These are phyloP conservation scores for Chlamydomonas urium DNA, from an alignment of 139 green algal genomes.

Conservation along the genomic window DNA sequence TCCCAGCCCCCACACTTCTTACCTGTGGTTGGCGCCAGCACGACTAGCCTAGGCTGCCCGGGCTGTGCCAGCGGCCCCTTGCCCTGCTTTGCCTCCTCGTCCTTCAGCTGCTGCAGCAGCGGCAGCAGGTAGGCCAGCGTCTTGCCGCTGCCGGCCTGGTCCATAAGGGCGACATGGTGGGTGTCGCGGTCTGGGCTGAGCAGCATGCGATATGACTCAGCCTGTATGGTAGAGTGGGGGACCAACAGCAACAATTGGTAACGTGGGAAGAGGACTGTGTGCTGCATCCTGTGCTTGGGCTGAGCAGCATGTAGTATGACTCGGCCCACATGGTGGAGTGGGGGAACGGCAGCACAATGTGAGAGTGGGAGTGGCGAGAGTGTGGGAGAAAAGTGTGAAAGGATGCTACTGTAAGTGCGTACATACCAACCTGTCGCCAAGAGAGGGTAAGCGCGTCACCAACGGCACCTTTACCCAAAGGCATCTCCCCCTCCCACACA, in stretches of 20 bases:
- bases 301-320: too few species aligned
- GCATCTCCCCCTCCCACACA: too few species aligned
- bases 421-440: too few species aligned
- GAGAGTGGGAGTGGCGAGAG: too few species aligned
- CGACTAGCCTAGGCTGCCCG: conserved; percentile 40
- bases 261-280: not conserved
- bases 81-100: conserved; percentile 31
- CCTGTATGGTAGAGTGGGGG: conserved; percentile 1
- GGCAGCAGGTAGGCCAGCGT: conserved; percentile 87
- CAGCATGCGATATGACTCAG: conserved; percentile 12
- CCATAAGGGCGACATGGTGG: conserved; percentile 18
- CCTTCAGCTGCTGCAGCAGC: conserved; percentile 56
- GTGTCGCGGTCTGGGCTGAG: not conserved
- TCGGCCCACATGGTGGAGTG: too few species aligned
- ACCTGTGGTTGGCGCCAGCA: conserved; percentile 62
- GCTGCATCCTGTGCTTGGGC: not conserved
- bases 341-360: too few species aligned
- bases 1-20: not conserved
- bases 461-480: too few species aligned
- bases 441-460: too few species aligned
- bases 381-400: too few species aligned
- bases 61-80: not conserved
- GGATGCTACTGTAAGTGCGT: too few species aligned
- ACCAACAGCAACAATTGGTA: not conserved
- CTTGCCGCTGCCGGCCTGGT: conserved; percentile 88